Percentiles rank a stretch among this genome's conserved stretches.
Conservation (phyloP, 2,329 filamentous ascomycete genomes). For the Talaromyces sp. region DNA sequence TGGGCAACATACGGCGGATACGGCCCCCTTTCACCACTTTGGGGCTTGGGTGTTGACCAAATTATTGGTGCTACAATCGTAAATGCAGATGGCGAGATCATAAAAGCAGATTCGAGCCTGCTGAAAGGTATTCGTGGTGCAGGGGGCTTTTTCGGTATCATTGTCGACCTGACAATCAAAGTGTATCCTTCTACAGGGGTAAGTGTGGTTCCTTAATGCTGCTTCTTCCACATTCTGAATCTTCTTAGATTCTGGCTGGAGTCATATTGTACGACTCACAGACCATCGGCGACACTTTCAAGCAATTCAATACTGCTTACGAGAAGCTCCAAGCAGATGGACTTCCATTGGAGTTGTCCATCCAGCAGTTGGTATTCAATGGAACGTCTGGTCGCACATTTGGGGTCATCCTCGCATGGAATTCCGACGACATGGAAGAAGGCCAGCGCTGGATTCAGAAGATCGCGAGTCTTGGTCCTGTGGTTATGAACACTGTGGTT, state of each 20-base stretch:
- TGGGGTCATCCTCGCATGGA: conserved; percentile 28
- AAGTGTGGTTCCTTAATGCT: neutral
- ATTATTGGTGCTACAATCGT: conserved; percentile 38
- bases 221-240: too few species aligned
- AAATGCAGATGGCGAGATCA: conserved; percentile 31
- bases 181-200: conserved; percentile 34
- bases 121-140: conserved; percentile 39
- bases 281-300: conserved; percentile 23
- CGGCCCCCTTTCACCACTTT: conserved; percentile 24
- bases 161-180: conserved; percentile 39
- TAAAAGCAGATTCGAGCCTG: conserved; percentile 35
- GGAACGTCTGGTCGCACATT: conserved; percentile 26
- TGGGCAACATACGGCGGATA: conserved; percentile 38
- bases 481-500: conserved; percentile 25
- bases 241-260: conserved; percentile 21
- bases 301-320: conserved; percentile 22
- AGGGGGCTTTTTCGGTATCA: conserved; percentile 38
- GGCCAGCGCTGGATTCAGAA: conserved; percentile 25
- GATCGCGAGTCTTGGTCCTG: conserved; percentile 12
- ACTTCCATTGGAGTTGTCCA: conserved; percentile 17
- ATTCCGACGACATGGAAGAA: conserved; percentile 26
- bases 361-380: conserved; percentile 28
- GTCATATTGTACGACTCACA: conserved; percentile 29
- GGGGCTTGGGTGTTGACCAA: conserved; percentile 37
- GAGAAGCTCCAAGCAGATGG: conserved; percentile 19